A percentile compares a stretch with the other conserved stretches of the same genome.
phyloP scores from a whole-genome alignment of 257 asterid genomes.

The Solanum gandarillasii region DNA sequence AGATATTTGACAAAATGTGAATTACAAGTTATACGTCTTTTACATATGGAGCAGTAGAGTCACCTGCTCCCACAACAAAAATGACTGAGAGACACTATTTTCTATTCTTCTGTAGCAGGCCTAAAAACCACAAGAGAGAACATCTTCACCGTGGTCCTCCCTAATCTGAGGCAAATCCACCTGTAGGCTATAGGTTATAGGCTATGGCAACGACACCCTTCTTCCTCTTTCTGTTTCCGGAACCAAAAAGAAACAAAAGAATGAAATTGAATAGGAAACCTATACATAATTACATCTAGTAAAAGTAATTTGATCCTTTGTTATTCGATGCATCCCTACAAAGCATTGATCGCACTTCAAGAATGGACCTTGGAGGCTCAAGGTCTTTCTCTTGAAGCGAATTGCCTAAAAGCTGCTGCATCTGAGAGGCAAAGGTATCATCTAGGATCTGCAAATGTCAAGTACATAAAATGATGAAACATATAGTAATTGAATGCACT shows the following conservation, averaged over 20 bases:
- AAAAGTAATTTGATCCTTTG: constrained; percentile 20
- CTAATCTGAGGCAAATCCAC: neutral
- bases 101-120: neutral
- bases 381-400: constrained; percentile 35
- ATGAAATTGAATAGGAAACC: neutral
- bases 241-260: neutral
- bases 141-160: neutral
- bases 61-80: neutral
- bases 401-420: constrained; percentile 42
- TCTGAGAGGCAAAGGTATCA: constrained; percentile 41
- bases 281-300: neutral
- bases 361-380: constrained; percentile 35
- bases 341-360: constrained; percentile 39
- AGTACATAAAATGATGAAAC: neutral
- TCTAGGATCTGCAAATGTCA: constrained; percentile 28
- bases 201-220: neutral
- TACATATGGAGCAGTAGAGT: constrained; percentile 5
- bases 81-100: neutral
- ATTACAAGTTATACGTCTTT: neutral
- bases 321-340: constrained; percentile 32
- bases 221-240: neutral
- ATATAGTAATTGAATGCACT: neutral
- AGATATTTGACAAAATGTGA: neutral
- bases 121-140: neutral
- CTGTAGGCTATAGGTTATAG: neutral